Conservation (phyloP, 2,329 filamentous ascomycete species). For the Volutella citrinella region DNA sequence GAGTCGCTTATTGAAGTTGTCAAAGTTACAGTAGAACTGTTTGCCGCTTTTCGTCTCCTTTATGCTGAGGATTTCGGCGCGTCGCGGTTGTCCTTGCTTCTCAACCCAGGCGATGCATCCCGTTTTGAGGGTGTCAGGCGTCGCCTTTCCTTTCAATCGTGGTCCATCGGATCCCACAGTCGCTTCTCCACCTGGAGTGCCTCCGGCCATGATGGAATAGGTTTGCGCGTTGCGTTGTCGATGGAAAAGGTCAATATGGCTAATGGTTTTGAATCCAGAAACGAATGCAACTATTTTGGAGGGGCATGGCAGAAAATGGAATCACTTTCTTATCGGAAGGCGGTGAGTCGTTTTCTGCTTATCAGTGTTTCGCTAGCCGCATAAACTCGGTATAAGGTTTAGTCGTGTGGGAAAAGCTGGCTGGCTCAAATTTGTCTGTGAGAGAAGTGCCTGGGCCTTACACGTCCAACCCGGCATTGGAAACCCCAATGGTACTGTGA, state of each 20-base stretch:
- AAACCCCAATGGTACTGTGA: no score
- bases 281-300: no score
- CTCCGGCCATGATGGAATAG: slow-evolving; percentile 51
- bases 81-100: slow-evolving; percentile 78
- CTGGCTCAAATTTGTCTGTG: no score
- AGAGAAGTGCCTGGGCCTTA: no score
- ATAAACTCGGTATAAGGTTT: slow-evolving; percentile 14
- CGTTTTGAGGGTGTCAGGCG: slow-evolving; percentile 70
- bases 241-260: no score
- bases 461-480: no score
- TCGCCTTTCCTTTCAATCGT: slow-evolving; percentile 75
- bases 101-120: slow-evolving; percentile 61
- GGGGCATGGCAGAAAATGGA: slow-evolving; percentile 27
- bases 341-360: slow-evolving; percentile 21
- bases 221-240: slow-evolving; percentile 12
- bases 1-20: slow-evolving; percentile 89
- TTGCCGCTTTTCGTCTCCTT: slow-evolving; percentile 84
- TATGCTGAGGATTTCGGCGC: slow-evolving; percentile 95
- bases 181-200: slow-evolving; percentile 47
- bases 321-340: slow-evolving; percentile 20
- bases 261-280: no score
- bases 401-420: no score
- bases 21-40: slow-evolving; percentile 94
- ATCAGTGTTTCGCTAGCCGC: slow-evolving; percentile 19
- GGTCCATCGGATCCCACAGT: slow-evolving; percentile 56